A percentile compares a stretch with the other conserved stretches of the same genome.
These are phyloP conservation scores for Hibiscus tridactylites DNA, from an alignment of 345 rosid species.

Conservation along the genomic window DNA sequence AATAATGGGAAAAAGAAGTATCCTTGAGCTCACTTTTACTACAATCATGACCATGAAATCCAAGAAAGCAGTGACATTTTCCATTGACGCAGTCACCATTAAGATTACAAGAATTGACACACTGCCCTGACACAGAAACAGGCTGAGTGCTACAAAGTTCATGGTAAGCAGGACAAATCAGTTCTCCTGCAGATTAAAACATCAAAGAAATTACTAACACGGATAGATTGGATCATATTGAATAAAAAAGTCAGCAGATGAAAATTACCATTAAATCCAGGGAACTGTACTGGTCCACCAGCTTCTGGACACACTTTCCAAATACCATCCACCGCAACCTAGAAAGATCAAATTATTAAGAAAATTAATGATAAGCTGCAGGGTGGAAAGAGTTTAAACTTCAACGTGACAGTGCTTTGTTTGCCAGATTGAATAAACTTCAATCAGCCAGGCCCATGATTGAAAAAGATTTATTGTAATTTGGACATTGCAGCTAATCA, in stretches of 20 bases:
- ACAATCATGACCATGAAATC: conserved; percentile 88
- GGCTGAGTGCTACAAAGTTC: conserved; percentile 66
- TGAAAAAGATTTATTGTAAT: neutral
- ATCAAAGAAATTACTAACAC: conserved; percentile 10
- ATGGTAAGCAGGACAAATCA: conserved; percentile 80
- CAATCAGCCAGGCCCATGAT: neutral
- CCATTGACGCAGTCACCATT: conserved; percentile 95
- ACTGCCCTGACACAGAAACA: conserved; percentile 59
- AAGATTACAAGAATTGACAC: conserved; percentile 70
- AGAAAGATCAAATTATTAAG: conserved; percentile 6
- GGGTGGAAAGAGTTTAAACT: neutral
- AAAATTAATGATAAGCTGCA: neutral
- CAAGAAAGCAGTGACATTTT: conserved; percentile 77
- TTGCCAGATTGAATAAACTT: neutral
- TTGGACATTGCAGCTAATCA: no score
- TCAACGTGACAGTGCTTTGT: neutral
- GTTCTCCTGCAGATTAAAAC: conserved; percentile 57
- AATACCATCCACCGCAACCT: conserved; percentile 97
- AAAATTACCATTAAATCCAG: conserved; percentile 74
- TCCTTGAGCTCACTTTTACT: conserved; percentile 53
- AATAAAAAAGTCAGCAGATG: neutral
- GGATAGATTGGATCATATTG: neutral
- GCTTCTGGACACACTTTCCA: conserved; percentile 87
- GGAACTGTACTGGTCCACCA: conserved; percentile 87
- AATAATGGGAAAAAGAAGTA: neutral